Evolutionary conservation across 2,329 filamentous ascomycete genomes (phyloP).

Genomic region (Teratosphaeria gauchensis): DNA sequence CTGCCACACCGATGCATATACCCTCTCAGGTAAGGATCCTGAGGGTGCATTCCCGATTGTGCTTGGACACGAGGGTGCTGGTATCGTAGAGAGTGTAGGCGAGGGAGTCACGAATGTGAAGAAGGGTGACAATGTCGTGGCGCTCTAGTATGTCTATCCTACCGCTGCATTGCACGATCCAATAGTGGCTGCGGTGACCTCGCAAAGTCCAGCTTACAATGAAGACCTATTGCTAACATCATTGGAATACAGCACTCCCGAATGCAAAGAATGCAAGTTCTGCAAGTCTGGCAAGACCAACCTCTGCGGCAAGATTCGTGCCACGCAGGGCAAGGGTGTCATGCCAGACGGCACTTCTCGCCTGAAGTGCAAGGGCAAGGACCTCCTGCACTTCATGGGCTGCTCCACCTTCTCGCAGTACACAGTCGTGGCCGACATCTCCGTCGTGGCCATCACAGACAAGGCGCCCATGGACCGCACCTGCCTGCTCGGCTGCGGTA

Average conservation of each 20-base stretch:
- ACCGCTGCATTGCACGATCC: constrained; percentile 4
- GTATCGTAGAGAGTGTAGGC: constrained; percentile 85
- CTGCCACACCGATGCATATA: constrained; percentile 92
- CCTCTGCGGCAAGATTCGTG: constrained; percentile 96
- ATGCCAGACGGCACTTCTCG: constrained; percentile 96
- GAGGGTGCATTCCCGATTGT: constrained; percentile 89
- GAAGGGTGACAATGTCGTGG: constrained; percentile 81
- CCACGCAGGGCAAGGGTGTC: constrained; percentile 87
- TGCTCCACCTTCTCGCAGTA: constrained; percentile 98
- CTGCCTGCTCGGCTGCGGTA: constrained; percentile 92
- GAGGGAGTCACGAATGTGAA: constrained; percentile 94
- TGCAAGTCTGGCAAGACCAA: constrained; percentile 99
- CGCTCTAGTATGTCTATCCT: constrained; percentile 59
- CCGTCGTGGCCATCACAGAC: constrained; percentile 82
- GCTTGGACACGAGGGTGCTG: constrained; percentile 82
- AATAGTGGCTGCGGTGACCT: too few species aligned
- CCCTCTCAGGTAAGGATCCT: constrained; percentile 89
- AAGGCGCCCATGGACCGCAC: constrained; percentile 93
- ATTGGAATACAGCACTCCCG: constrained; percentile 60
- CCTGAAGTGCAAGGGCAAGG: constrained; percentile 90
- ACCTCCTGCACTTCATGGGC: constrained; percentile 97
- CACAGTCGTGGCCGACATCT: constrained; percentile 97
- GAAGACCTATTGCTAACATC: constrained; percentile 2
- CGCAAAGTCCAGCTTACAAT: background rate
- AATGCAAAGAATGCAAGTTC: constrained; percentile 98